Evolutionary conservation across 192 early-diverging fungal species (phyloP), one percentile per base, ranked within the genome.

Genomic region (Rhizoclosmatium sp.): DNA sequence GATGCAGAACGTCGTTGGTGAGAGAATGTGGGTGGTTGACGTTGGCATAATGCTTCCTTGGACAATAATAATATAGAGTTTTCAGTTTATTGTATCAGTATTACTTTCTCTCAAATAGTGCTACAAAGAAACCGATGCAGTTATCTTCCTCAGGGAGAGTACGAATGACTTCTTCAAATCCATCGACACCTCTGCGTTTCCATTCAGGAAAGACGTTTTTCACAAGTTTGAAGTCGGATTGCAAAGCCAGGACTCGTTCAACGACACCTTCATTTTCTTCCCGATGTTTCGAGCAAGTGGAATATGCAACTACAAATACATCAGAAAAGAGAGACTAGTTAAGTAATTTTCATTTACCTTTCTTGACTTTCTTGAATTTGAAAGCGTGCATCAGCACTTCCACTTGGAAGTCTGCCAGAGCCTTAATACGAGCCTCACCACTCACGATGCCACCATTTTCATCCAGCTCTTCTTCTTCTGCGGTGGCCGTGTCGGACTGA

Each of bases 71-170:
- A 31, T 31, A 31, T 31, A 31, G 31, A 31, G 31, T 31, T 31
- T 31, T 31, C 31, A 31, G 31, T 31, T 31, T 31, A 31, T 31
- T 31, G 54, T 56, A 56, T 56, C 54, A n/a, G 9, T 14, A 14
- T 56, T 56, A 56, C 59, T 83, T 80, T 14, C 92, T 83, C 47
- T 92, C 92, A 90, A 99, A 98, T 61, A 94, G 91, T 0, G 97
- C 95, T 3, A 98, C 98, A 92, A 99, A 99, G 79, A 99, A 99
- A 3, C 98, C 98, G 79, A 97, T 98, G 51, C 92, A 94, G 46
- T 87, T 83, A 86, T 99, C 98, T 75, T 89, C 85, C 21, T 89
- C 86, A 0, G 96, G 96, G 39, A 89, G 77, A 4, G 94, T 93
- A 39, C 98, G 88, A 14, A 98, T 89, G 10, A 96, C 82, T 12